Percentiles rank a stretch among this genome's conserved stretches.
Conservation (phyloP, 805 yeast genomes). For the Candida suzukii region DNA sequence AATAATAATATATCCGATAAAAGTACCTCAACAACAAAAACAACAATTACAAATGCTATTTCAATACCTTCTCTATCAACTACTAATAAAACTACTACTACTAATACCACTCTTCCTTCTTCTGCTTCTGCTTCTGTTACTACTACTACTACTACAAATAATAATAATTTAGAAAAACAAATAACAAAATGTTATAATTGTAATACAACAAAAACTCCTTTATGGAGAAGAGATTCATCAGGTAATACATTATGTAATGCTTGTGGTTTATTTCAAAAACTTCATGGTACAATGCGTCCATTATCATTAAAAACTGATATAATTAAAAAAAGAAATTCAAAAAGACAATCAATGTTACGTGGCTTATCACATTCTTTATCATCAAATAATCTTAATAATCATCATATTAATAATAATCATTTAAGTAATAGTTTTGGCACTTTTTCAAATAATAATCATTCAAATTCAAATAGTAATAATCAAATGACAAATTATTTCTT, state of each 20-base stretch:
- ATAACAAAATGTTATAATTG: conserved; percentile 47
- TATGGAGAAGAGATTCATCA: conserved; percentile 53
- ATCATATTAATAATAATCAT: too few species aligned
- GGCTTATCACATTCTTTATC: not conserved
- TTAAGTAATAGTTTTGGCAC: too few species aligned
- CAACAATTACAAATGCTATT: not conserved
- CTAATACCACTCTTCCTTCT: not conserved
- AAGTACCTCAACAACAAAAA: too few species aligned
- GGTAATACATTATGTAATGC: conserved; percentile 61
- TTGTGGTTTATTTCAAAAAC: conserved; percentile 52
- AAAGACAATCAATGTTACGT: conserved; percentile 22
- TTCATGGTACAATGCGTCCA: conserved; percentile 59
- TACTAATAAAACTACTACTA: not conserved
- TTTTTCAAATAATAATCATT: too few species aligned
- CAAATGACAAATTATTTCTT: not conserved
- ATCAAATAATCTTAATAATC: not conserved
- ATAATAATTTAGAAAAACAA: conserved; percentile 7
- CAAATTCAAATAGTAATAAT: not conserved
- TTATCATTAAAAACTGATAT: conserved; percentile 50
- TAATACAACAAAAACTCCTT: conserved; percentile 51
- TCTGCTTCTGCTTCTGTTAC: not conserved
- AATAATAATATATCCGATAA: too few species aligned
- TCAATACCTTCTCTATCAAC: too few species aligned
- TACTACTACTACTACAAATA: not conserved
- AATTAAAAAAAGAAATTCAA: conserved; percentile 49